Evolutionary conservation across 139 green algal species (phyloP), one percentile per base, ranked within the genome.

Genomic region (Deuterostichococcus epilithicus): DNA sequence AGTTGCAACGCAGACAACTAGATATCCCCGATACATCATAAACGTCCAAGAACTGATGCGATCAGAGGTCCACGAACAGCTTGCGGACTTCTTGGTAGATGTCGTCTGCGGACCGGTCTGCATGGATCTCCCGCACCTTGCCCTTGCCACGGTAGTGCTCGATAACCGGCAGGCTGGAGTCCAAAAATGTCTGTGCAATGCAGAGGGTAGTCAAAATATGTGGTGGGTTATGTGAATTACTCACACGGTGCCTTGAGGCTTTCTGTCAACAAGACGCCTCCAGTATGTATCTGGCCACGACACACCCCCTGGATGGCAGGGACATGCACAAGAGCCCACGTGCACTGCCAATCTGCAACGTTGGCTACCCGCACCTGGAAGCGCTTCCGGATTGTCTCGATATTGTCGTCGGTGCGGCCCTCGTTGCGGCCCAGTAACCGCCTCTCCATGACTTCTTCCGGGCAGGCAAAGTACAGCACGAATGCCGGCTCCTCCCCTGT

Each of bases 401-500:
- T 90, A 81, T 99, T 99, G 88, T 99, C 95, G 73, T 99, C 95
- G 42, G 88, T 90, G 44, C 95, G 86, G 0, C 95, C 95, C 81
- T 98, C 87, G 22, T 93, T 89, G 59, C 94, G 87, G 39, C 90
- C 86, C 37, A 98, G 84, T 82, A 99, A 82, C 33, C 95, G 89
- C 84, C 89, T 83, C 88, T 94, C 79, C 90, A 98, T 96, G 0
- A 97, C 89, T 22, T 89, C 79, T 81, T 97, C 93, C 0, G 94
- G 91, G 86, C 94, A 98, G 78, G 98, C 94, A 74, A 98, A 98
- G 82, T 96, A 97, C 42, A 98, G 84, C 10, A 98, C 88, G 68
- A 97, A 90, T 44, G 88, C 80, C 71, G 91, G 94, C 75, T 94
- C 83, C 35, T 90, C 90, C 35, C 91, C 91, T 28, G 28, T 52